phyloP scores from a whole-genome alignment of 108 stramenopile genomes.

The Chaetoceros tenuissimus region DNA sequence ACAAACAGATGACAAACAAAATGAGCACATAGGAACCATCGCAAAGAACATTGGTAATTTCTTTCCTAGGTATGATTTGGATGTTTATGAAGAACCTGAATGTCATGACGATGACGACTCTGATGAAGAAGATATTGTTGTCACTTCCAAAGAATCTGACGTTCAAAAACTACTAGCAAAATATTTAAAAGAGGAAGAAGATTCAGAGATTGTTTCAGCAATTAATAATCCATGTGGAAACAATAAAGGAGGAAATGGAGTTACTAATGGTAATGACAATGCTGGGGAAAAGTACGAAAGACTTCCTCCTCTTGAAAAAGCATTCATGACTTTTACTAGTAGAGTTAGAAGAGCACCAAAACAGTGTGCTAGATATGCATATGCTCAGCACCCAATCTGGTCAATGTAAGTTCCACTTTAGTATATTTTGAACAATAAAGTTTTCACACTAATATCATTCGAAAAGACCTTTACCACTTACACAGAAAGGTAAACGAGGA shows the following conservation, averaged over 20 bases:
- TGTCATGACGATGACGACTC: constrained; percentile 6
- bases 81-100: constrained; percentile 45
- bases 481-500: constrained; percentile 2
- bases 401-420: constrained; percentile 47
- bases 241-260: constrained; percentile 6
- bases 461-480: neutral
- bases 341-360: constrained; percentile 54
- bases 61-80: constrained; percentile 35
- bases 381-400: constrained; percentile 75
- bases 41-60: constrained; percentile 3
- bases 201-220: constrained; percentile 57
- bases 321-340: constrained; percentile 57
- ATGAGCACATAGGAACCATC: neutral
- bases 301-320: constrained; percentile 50
- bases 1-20: constrained; percentile 9
- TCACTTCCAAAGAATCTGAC: constrained; percentile 33
- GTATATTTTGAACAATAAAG: constrained; percentile 9
- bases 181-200: constrained; percentile 83
- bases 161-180: constrained; percentile 66
- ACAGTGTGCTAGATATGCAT: constrained; percentile 75
- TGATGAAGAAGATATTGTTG: constrained; percentile 66
- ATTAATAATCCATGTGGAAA: constrained; percentile 22
- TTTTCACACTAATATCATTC: neutral
- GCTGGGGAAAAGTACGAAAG: constrained; percentile 68
- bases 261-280: neutral